Percentiles rank a stretch among this genome's conserved stretches.
phyloP scores from a whole-genome alignment of 176 grass and related monocot genomes.

The Bonia amplexicaulis region DNA sequence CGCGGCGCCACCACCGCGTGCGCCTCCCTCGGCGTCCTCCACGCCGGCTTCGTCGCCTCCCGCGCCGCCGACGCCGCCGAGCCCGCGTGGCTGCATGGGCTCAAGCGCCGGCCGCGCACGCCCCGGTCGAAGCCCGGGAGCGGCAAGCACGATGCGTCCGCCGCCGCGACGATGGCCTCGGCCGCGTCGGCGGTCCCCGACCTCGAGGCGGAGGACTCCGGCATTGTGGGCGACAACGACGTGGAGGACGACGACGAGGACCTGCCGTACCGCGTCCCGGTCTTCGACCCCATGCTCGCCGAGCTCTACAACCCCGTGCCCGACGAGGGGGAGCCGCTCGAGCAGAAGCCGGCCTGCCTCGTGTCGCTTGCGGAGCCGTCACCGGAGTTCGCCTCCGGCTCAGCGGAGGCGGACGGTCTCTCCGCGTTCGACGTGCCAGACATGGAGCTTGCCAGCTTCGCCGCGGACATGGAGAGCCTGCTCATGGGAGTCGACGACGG shows the following conservation, averaged over 20 bases:
- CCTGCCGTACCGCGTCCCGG: constrained; percentile 69
- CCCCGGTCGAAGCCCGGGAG: constrained; percentile 53
- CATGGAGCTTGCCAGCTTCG: constrained; percentile 76
- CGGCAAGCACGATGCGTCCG: constrained; percentile 18
- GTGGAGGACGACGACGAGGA: constrained; percentile 44
- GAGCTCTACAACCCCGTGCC: constrained; percentile 51
- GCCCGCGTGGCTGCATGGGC: constrained; percentile 61
- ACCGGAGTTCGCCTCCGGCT: constrained; percentile 15
- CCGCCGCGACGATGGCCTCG: neutral
- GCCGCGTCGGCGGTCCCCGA: constrained; percentile 44
- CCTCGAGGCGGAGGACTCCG: constrained; percentile 46
- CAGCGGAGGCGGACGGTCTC: constrained; percentile 15
- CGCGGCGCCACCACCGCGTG: constrained; percentile 74
- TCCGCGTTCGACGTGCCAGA: constrained; percentile 60
- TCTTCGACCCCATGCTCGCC: constrained; percentile 63
- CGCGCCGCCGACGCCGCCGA: neutral
- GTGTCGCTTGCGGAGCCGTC: neutral
- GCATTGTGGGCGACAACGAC: constrained; percentile 12
- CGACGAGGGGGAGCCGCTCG: constrained; percentile 23
- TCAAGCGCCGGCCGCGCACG: constrained; percentile 69
- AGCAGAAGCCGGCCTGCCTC: constrained; percentile 33
- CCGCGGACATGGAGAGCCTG: constrained; percentile 80
- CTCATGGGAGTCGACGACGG: constrained; percentile 59
- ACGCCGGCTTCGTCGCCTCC: constrained; percentile 1
- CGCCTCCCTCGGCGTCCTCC: constrained; percentile 38